Evolutionary conservation across 163 green algal species (phyloP), one percentile per base, ranked within the genome.

Genomic region (Chlorella variabilis): DNA sequence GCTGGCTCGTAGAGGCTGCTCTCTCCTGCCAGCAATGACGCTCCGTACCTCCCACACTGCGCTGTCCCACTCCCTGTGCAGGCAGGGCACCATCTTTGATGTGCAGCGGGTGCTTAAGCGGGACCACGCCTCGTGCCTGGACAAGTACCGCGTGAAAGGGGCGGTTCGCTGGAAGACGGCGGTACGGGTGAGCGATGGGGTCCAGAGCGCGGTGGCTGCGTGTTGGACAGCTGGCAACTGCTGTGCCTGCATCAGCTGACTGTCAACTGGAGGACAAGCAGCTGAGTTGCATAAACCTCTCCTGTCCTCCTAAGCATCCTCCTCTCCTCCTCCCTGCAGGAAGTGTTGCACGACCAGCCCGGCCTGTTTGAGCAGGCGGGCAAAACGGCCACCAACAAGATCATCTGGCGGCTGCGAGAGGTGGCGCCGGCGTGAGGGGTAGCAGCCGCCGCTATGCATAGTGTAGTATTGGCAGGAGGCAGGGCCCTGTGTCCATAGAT

Each of bases 21-120:
- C 23, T 15, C 8, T 39, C 68, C 20, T 15, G 11, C 4, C 9
- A 62, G 27, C 27, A 27, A 27, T 67, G n/a, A 38, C 29, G n/a
- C n/a, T n/a, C n/a, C n/a, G n/a, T n/a, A n/a, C n/a, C n/a, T n/a
- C n/a, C n/a, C n/a, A n/a, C n/a, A n/a, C n/a, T n/a, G n/a, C n/a
- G n/a, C n/a, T 21, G n/a, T 7, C 11, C 51, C 45, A 33, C 13
- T 68, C 2, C 21, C 20, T 0, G 54, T 54, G 27, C 59, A 81
- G 68, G 63, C 75, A 48, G 5, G 80, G 80, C 54, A 81, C 70
- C 39, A 33, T 85, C 1, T 80, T 41, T 56, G 80, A 85, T 5
- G 80, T 85, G 49, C 80, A 85, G 67, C 41, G 38, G 20, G 51
- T 85, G 20, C 67, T 85, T 6, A 85, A 80, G 41, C 61, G 58